These are phyloP conservation scores for Phytophthora quininea DNA, from an alignment of 352 stramenopile genomes.

Conservation along the genomic window DNA sequence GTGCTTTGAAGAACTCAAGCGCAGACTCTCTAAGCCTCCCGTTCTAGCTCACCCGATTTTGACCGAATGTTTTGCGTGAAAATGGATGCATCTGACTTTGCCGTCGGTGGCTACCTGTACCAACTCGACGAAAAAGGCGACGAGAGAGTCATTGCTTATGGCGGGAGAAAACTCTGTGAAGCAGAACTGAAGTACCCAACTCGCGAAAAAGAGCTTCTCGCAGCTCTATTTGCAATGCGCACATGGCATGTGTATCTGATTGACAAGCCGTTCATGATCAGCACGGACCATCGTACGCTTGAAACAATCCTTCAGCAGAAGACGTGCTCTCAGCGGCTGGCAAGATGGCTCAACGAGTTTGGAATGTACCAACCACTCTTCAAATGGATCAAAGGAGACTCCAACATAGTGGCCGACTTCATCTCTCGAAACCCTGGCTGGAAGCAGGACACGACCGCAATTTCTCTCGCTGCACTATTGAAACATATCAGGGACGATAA, in stretches of 20 bases:
- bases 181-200: slow-evolving; percentile 4
- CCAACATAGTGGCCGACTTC: neutral
- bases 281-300: slow-evolving; percentile 15
- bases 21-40: neutral
- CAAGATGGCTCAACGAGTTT: slow-evolving; percentile 20
- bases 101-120: slow-evolving; percentile 4
- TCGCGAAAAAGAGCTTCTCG: slow-evolving; percentile 6
- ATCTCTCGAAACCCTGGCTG: neutral
- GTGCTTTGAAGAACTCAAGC: slow-evolving; percentile 8
- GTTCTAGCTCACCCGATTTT: slow-evolving; percentile 8
- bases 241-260: slow-evolving; percentile 19
- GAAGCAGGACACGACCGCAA: neutral
- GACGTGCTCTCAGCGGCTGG: slow-evolving; percentile 5
- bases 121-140: slow-evolving; percentile 1
- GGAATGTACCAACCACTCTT: slow-evolving; percentile 19
- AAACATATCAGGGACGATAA: no score
- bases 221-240: slow-evolving; percentile 10
- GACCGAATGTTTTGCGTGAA: slow-evolving; percentile 6
- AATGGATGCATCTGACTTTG: slow-evolving; percentile 13
- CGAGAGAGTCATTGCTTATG: slow-evolving; percentile 9
- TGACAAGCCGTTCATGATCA: slow-evolving; percentile 11
- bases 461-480: no score
- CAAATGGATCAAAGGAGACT: slow-evolving; percentile 9
- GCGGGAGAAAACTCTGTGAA: neutral
- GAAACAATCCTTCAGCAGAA: slow-evolving; percentile 11